phyloP scores from a whole-genome alignment of 257 asterid species.

The Haberlea rhodopensis region DNA sequence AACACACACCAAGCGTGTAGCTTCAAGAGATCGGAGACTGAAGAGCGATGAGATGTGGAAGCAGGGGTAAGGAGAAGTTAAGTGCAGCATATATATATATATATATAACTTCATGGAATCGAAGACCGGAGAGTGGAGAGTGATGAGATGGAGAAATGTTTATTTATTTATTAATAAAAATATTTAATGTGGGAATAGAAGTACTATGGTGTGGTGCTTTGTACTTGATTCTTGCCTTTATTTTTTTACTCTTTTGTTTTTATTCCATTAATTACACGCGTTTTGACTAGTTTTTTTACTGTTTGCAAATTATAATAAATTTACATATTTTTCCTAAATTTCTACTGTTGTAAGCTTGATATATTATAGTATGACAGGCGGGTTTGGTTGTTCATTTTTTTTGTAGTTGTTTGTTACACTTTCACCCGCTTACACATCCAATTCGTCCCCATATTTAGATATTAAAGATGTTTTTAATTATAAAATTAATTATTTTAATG shows the following conservation, averaged over 20 bases:
- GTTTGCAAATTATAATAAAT: background rate
- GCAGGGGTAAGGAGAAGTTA: slow-evolving; percentile 20
- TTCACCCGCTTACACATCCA: no score
- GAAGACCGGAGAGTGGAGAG: no score
- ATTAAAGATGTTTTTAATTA: no score
- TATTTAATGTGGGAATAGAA: slow-evolving; percentile 11
- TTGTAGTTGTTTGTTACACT: no score
- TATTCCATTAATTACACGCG: slow-evolving; percentile 42
- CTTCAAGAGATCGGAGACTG: slow-evolving; percentile 24
- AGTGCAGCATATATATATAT: background rate
- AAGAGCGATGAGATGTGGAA: slow-evolving; percentile 21
- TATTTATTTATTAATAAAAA: slow-evolving; percentile 4
- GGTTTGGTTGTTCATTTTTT: no score
- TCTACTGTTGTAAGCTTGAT: no score
- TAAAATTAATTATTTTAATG: no score
- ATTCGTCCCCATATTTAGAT: no score
- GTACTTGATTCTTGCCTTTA: slow-evolving; percentile 14
- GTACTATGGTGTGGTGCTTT: slow-evolving; percentile 28
- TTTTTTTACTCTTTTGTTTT: background rate
- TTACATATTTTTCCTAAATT: no score
- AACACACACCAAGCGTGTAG: slow-evolving; percentile 32
- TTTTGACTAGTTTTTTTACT: slow-evolving; percentile 27
- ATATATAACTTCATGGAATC: no score
- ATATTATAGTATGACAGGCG: no score
- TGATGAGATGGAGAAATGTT: background rate